Base-by-base conservation (phyloP, 495 filamentous ascomycete genomes). In the Pyrenula aspistea region DNA sequence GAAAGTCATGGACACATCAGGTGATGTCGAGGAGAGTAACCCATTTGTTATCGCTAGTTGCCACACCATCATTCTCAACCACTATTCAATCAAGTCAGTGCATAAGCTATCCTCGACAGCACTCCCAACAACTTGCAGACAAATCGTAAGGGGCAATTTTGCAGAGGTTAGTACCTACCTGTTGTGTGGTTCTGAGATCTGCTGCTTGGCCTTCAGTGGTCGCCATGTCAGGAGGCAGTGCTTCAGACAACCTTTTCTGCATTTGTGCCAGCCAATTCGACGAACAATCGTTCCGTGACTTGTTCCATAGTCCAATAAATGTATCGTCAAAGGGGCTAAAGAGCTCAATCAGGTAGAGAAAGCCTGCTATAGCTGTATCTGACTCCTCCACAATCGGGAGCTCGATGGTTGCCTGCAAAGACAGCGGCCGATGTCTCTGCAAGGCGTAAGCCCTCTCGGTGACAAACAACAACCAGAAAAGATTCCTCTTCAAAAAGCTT, bases 31-130 rank as follows among this genome's bases (percentile, higher is more conserved):
- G 2, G 80, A 83, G 10, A 84, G 68, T 36, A 74, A 71, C 0
- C 76, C 74, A 48, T 76, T 71, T 12, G 73, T 67, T 15, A 76
- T 65, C 11, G 75, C 74, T n/a, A 90, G 66, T 59, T 89, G 86
- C 88, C 88, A 91, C 1, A 86, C 77, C 65, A 85, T 84, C 2
- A 82, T 86, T 59, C 86, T 81, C 53, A 91, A 79, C 88, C 88
- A 93, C 61, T 87, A 15, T 15, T 8, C 4, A 42, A n/a, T n/a
- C n/a, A n/a, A n/a, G n/a, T n/a, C n/a, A n/a, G n/a, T n/a, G n/a
- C n/a, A n/a, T n/a, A n/a, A n/a, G n/a, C n/a, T n/a, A n/a, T n/a
- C n/a, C n/a, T n/a, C n/a, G n/a, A n/a, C n/a, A n/a, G n/a, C n/a
- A n/a, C n/a, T n/a, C n/a, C n/a, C n/a, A n/a, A n/a, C n/a, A n/a